Base-by-base conservation (phyloP, 768 basidiomycete genomes). In the Hygrophorus russula region DNA sequence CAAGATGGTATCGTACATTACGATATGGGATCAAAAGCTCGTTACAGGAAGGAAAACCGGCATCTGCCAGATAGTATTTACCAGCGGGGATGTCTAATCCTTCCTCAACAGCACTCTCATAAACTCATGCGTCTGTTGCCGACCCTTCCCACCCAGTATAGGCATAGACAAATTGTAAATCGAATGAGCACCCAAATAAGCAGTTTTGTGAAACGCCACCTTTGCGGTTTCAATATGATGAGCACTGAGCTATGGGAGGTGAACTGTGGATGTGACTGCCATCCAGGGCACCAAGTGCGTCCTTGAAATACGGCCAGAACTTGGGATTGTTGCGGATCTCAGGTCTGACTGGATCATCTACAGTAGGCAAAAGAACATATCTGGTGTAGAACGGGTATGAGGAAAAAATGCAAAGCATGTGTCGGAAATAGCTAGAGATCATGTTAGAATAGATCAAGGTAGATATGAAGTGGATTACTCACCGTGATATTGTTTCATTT, bases 91-190 rank as follows among this genome's bases (percentile, higher is more conserved):
- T 59, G 0, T 27, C 31, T 30, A 71, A 54, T 46, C 60, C 60
- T 7, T 39, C 34, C 1, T 46, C 1, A 1, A 51, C 49, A 2
- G 64, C 58, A 51, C 61, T 36, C 5, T 55, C 34, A 50, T 52
- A 70, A 14, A 68, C 53, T 0, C 48, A 45, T 11, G 56, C 51
- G 57, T 70, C 64, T 4, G 65, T 51, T 4, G 57, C 56, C 27
- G 58, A 62, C 1, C 68, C 68, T 36, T 72, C 68, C 60, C 62
- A 69, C 1, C 68, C 64, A 41, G 54, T 59, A 3, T 65, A 47
- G 6, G 65, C 33, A 49, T 69, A 71, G 4, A 54, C 49, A 31
- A 41, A 41, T 28, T 11, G 39, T 28, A 30, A n/a, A 28, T n/a
- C n/a, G 40, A 68, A 68, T 1, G 50, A 51, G 10, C 59, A 64